Conservation (phyloP, 2,329 filamentous ascomycete species). For the Penicillium capsulatum region DNA sequence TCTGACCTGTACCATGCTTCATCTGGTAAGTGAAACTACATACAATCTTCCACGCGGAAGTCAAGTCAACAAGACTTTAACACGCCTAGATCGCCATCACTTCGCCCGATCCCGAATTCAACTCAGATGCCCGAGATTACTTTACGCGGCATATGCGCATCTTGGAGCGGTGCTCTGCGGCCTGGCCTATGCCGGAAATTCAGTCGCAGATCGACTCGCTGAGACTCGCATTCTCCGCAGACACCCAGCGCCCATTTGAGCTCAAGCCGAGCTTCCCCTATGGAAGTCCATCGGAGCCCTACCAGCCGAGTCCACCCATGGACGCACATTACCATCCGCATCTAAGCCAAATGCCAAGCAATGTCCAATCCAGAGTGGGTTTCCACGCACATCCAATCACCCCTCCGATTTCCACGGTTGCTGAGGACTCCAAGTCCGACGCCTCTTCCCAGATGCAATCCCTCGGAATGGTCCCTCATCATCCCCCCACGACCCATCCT, state of each 20-base stretch:
- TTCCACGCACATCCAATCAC: constrained; percentile 66
- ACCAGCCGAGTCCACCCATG: constrained; percentile 59
- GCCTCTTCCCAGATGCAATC: constrained; percentile 65
- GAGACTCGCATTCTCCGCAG: constrained; percentile 84
- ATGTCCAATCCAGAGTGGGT: constrained; percentile 47
- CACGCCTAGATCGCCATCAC: constrained; percentile 75
- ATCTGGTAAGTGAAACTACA: constrained; percentile 64
- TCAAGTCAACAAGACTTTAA: not conserved
- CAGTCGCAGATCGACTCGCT: constrained; percentile 85
- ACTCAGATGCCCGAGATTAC: constrained; percentile 77
- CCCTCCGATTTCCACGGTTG: constrained; percentile 70
- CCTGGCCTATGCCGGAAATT: constrained; percentile 86
- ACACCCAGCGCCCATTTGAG: constrained; percentile 78
- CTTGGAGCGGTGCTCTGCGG: constrained; percentile 74
- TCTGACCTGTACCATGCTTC: constrained; percentile 85
- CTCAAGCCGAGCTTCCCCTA: constrained; percentile 84
- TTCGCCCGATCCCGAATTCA: constrained; percentile 84
- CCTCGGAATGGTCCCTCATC: constrained; percentile 40
- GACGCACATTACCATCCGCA: constrained; percentile 50
- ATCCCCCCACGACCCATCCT: constrained; percentile 39
- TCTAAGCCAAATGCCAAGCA: constrained; percentile 44
- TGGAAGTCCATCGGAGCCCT: constrained; percentile 67
- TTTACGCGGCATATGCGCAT: constrained; percentile 94
- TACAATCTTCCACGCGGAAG: not conserved
- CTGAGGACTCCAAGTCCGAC: constrained; percentile 71